A percentile compares a stretch with the other conserved stretches of the same genome.
Evolutionary conservation across 1,139 yeast species (phyloP).

Genomic region (Tardiomyces blankii): DNA sequence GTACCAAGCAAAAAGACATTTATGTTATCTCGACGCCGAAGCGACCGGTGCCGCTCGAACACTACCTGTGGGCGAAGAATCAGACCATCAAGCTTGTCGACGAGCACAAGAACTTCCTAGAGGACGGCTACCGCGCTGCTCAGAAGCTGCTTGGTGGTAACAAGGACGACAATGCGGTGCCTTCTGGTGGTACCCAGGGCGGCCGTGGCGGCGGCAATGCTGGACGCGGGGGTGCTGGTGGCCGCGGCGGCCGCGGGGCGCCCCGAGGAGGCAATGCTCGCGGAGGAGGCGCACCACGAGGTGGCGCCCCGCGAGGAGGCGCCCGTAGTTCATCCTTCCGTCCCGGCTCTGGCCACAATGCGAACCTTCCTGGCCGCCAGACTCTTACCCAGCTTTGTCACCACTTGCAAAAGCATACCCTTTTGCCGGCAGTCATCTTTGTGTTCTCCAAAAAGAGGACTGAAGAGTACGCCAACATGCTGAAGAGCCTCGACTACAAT

Average conservation of each 20-base stretch:
- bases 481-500: slow-evolving; percentile 68
- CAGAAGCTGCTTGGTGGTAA: slow-evolving; percentile 36
- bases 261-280: slow-evolving; percentile 24
- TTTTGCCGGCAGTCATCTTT: slow-evolving; percentile 84
- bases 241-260: slow-evolving; percentile 29
- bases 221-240: slow-evolving; percentile 7
- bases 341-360: slow-evolving; percentile 25
- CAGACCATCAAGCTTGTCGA: slow-evolving; percentile 62
- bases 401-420: slow-evolving; percentile 48
- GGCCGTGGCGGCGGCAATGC: slow-evolving; percentile 19
- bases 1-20: slow-evolving; percentile 91
- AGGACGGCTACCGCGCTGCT: slow-evolving; percentile 53
- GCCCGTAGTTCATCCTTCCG: background rate
- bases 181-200: slow-evolving; percentile 19
- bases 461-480: slow-evolving; percentile 81
- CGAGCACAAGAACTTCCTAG: slow-evolving; percentile 57
- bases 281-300: slow-evolving; percentile 25
- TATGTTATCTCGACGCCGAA: slow-evolving; percentile 93
- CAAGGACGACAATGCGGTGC: slow-evolving; percentile 28
- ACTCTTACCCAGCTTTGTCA: slow-evolving; percentile 46
- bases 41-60: slow-evolving; percentile 91
- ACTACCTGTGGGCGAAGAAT: slow-evolving; percentile 68
- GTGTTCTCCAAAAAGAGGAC: slow-evolving; percentile 91
- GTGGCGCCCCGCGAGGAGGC: slow-evolving; percentile 22
- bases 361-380: slow-evolving; percentile 57